phyloP scores from a whole-genome alignment of 805 yeast genomes.

The Groenewaldozyma salmanticensis region DNA sequence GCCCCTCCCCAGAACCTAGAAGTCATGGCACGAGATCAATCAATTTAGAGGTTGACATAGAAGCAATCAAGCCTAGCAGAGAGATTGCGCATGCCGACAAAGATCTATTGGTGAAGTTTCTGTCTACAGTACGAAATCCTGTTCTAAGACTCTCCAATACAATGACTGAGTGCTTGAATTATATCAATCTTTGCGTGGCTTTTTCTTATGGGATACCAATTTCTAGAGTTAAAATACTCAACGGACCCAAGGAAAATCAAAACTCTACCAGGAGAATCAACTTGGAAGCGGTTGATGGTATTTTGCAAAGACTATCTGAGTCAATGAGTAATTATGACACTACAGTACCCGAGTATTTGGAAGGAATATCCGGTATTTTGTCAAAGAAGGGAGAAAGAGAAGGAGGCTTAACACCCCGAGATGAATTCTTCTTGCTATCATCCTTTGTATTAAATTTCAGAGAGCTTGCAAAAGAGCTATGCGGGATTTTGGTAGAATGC shows the following conservation, averaged over 20 bases:
- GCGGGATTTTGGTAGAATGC: slow-evolving; percentile 26
- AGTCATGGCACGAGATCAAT: neutral
- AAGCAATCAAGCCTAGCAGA: slow-evolving; percentile 18
- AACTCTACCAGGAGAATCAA: neutral
- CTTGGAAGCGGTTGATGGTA: slow-evolving; percentile 5
- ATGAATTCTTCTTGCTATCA: slow-evolving; percentile 40
- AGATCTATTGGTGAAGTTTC: slow-evolving; percentile 24
- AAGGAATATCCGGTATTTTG: slow-evolving; percentile 15
- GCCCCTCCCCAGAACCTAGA: neutral
- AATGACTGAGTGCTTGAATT: slow-evolving; percentile 28
- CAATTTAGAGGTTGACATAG: slow-evolving; percentile 3
- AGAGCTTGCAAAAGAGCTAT: slow-evolving; percentile 28
- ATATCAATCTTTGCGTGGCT: slow-evolving; percentile 29
- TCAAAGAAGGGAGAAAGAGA: slow-evolving; percentile 13
- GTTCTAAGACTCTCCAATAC: slow-evolving; percentile 28
- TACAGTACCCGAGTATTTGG: slow-evolving; percentile 28
- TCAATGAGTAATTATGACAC: slow-evolving; percentile 30
- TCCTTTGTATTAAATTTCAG: slow-evolving; percentile 41
- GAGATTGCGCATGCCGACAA: slow-evolving; percentile 32
- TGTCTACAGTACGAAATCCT: slow-evolving; percentile 26
- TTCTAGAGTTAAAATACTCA: neutral
- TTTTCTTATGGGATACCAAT: slow-evolving; percentile 33
- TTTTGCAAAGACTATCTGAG: slow-evolving; percentile 25
- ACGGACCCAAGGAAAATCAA: neutral
- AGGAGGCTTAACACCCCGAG: slow-evolving; percentile 35